A percentile compares a stretch with the other conserved stretches of the same genome.
Conservation (phyloP, 345 rosid genomes). For the Gynandropsis gynandra region DNA sequence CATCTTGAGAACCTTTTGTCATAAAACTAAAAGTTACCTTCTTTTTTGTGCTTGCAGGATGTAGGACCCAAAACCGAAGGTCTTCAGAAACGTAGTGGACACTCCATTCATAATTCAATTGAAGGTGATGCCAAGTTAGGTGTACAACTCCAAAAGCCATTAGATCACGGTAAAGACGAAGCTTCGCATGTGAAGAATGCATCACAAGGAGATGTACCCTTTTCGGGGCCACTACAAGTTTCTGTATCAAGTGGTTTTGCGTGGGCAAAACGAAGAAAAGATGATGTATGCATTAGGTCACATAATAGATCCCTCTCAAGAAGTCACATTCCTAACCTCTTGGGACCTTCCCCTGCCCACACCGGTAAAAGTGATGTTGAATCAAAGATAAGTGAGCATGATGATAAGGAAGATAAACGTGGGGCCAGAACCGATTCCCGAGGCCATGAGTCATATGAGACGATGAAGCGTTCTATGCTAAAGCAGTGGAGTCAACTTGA, state of each 20-base stretch:
- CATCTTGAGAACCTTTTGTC: conserved; percentile 8
- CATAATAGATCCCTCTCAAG: conserved; percentile 57
- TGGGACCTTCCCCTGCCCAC: conserved; percentile 40
- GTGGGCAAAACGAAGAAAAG: conserved; percentile 81
- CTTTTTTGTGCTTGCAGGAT: conserved; percentile 45
- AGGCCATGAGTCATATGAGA: conserved; percentile 51
- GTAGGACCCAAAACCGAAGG: conserved; percentile 31
- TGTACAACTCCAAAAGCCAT: conserved; percentile 39
- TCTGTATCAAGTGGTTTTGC: conserved; percentile 76
- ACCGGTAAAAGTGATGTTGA: conserved; percentile 39
- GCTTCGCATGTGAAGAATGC: conserved; percentile 69
- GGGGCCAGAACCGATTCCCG: conserved; percentile 41
- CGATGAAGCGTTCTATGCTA: conserved; percentile 45
- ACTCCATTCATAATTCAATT: conserved; percentile 24
- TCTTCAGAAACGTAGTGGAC: conserved; percentile 30
- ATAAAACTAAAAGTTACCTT: conserved; percentile 6
- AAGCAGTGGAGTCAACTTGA: conserved; percentile 74
- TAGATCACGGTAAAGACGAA: conserved; percentile 46
- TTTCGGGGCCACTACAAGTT: conserved; percentile 65
- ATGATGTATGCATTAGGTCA: conserved; percentile 41
- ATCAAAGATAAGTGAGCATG: conserved; percentile 36
- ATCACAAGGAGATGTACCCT: conserved; percentile 78
- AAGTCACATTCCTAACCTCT: conserved; percentile 43
- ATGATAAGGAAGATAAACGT: conserved; percentile 18
- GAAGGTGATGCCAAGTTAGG: conserved; percentile 28